These are phyloP conservation scores for Eucalyptus virginea DNA, from an alignment of 345 rosid species.

Conservation along the genomic window DNA sequence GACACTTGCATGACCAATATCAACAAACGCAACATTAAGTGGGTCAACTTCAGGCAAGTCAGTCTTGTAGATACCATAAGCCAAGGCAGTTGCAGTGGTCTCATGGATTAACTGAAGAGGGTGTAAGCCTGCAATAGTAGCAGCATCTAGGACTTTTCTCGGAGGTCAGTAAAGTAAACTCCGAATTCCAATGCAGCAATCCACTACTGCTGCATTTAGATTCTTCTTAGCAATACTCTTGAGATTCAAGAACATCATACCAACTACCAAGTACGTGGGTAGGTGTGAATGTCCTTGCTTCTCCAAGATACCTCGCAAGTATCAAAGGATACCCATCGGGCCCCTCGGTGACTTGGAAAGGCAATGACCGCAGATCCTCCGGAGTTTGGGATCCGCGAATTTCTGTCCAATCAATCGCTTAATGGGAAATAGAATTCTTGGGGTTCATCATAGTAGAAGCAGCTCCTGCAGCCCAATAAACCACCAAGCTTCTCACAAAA, in stretches of 20 bases:
- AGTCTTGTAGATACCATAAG: slow-evolving; percentile 96
- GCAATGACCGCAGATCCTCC: slow-evolving; percentile 69
- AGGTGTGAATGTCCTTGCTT: slow-evolving; percentile 62
- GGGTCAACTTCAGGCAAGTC: slow-evolving; percentile 83
- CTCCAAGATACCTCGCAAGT: slow-evolving; percentile 78
- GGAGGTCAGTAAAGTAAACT: slow-evolving; percentile 86
- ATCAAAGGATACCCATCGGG: slow-evolving; percentile 92
- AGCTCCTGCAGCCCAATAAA: slow-evolving; percentile 71
- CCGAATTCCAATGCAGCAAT: slow-evolving; percentile 95
- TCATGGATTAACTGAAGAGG: no score
- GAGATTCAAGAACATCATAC: slow-evolving; percentile 76
- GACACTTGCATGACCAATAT: slow-evolving; percentile 45
- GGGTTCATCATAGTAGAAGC: slow-evolving; percentile 72
- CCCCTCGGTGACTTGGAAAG: slow-evolving; percentile 63
- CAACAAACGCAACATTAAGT: slow-evolving; percentile 85
- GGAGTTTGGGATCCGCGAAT: slow-evolving; percentile 85
- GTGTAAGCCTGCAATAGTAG: slow-evolving; percentile 85
- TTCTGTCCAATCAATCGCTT: slow-evolving; percentile 49
- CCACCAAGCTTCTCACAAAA: slow-evolving; percentile 81
- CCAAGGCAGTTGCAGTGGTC: no score
- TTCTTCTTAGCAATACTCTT: slow-evolving; percentile 85
- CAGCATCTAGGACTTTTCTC: slow-evolving; percentile 86
- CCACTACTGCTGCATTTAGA: slow-evolving; percentile 76
- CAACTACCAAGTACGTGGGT: slow-evolving; percentile 56
- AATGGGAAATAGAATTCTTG: slow-evolving; percentile 57